Evolutionary conservation across 2,329 filamentous ascomycete species (phyloP).

Genomic region (Sclerotinia borealis): DNA sequence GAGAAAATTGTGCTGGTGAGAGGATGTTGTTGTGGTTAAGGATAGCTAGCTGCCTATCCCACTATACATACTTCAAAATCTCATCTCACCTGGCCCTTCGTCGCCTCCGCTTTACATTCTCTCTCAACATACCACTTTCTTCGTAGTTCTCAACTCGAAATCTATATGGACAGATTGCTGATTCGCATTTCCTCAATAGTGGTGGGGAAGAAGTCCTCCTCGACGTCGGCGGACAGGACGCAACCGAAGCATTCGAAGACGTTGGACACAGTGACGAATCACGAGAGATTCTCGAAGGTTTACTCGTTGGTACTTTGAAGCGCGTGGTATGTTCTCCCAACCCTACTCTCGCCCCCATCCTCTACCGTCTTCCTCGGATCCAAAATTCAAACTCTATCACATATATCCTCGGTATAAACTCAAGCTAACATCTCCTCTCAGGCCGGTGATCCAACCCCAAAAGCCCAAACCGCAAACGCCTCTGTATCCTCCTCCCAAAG

Average conservation of each 20-base stretch:
- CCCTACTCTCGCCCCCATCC: constrained; percentile 13
- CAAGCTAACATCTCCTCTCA: constrained; percentile 29
- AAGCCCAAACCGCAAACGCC: constrained; percentile 44
- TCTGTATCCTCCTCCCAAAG: constrained; percentile 38
- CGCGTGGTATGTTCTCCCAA: constrained; percentile 55
- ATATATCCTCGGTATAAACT: too few relatives aligned
- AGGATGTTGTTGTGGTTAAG: neutral
- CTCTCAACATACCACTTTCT: neutral
- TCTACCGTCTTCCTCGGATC: neutral
- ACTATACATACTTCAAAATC: neutral
- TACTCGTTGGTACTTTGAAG: constrained; percentile 74
- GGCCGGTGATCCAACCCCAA: constrained; percentile 68
- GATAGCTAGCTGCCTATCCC: neutral
- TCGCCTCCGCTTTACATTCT: neutral
- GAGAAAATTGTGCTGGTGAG: neutral
- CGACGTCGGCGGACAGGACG: constrained; percentile 92
- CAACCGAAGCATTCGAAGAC: constrained; percentile 97
- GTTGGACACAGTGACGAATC: constrained; percentile 99
- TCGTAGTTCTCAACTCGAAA: neutral
- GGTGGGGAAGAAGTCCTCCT: constrained; percentile 98
- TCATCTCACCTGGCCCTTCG: neutral
- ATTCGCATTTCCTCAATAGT: constrained; percentile 42
- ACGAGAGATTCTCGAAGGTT: constrained; percentile 78
- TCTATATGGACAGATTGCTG: neutral
- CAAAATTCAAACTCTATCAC: too few relatives aligned